Evolutionary conservation across 176 grass and related monocot species (phyloP).

Genomic region (Juncus inflexus): DNA sequence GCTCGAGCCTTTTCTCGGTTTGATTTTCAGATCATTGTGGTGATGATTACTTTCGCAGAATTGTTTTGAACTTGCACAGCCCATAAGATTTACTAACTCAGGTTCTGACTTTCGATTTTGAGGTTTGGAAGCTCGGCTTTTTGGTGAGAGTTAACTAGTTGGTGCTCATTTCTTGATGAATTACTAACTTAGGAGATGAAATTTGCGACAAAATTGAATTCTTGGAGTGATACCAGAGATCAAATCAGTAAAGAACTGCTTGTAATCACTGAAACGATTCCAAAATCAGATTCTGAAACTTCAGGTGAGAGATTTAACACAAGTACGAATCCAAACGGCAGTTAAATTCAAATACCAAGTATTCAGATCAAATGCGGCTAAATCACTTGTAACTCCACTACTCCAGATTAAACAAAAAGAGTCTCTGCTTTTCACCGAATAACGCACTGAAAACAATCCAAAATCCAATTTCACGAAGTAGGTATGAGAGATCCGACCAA

Average conservation of each 20-base stretch:
- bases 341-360: no score
- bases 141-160: constrained; percentile 11
- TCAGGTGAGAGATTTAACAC: constrained; percentile 11
- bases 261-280: constrained; percentile 1
- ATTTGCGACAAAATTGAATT: constrained; percentile 1
- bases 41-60: constrained; percentile 42
- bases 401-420: constrained; percentile 18
- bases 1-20: constrained; percentile 48
- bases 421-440: constrained; percentile 5
- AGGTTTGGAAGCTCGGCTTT: background rate
- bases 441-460: background rate
- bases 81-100: constrained; percentile 41
- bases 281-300: constrained; percentile 6
- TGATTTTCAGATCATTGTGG: constrained; percentile 34
- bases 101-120: background rate
- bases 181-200: background rate
- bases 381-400: constrained; percentile 9
- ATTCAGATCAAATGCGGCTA: constrained; percentile 22
- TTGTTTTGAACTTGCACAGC: constrained; percentile 84
- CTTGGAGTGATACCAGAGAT: background rate
- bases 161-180: constrained; percentile 14
- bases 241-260: constrained; percentile 5
- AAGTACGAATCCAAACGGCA: background rate
- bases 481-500: constrained; percentile 7
- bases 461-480: constrained; percentile 10